Base-by-base conservation (phyloP, 306 rosid genomes). In the Vigna reflexopilosa region DNA sequence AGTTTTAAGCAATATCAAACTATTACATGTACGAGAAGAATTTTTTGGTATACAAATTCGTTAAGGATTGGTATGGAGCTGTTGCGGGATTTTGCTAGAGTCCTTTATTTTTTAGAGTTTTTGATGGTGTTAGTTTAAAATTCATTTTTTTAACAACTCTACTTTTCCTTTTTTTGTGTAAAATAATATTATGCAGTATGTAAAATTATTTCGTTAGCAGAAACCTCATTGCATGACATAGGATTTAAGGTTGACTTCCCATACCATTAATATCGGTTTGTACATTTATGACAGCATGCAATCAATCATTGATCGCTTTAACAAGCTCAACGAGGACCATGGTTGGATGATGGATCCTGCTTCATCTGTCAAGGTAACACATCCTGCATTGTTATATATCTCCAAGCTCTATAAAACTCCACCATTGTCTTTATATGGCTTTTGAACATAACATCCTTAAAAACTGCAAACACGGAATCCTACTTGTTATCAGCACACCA, bases 231-330 rank as follows among this genome's bases (percentile, higher is more conserved):
- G 24, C 12, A 13, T 24, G 14, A 45, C 30, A 63, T 50, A 34
- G 59, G 62, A 76, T 49, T 64, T 26, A 26, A 26, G 28, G 28
- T 2, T 26, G 2, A 26, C 30, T 28, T 30, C 10, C 4, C 44
- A 58, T 59, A 30, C 36, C n/a, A 24, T 9, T 50, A 32, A 50
- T 59, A 14, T 14, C 9, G 52, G 65, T 4, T 72, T 42, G 47
- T 38, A 36, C 17, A 24, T 9, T 17, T 15, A 16, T 76, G 75
- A 30, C 84, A 89, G 93, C 83, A 69, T 89, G 87, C 66, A 77
- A 77, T 62, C 86, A 30, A 67, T 83, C 14, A 81, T 85, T 16
- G 89, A 83, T n/a, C 86, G 83, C 63, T 87, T 81, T 73, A 83
- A 87, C 65, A 83, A 81, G 49, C 64, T 55, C 40, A 87, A 73